Evolutionary conservation across 441 rosid species (phyloP), one percentile per base, ranked within the genome.

Genomic region (Cnidoscolus chayamansa): DNA sequence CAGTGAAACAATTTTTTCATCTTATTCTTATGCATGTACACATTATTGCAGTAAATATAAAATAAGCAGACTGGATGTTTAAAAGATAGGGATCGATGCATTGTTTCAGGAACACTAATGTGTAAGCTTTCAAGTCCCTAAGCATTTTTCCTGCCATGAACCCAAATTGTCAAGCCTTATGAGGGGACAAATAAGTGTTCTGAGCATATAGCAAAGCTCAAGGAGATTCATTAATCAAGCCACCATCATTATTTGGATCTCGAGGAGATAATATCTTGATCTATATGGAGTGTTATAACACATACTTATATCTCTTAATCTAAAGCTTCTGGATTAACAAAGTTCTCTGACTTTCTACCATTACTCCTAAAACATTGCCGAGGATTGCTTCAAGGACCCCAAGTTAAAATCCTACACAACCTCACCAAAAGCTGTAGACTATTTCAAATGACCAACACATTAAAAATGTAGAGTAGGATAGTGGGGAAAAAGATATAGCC

Each of bases 81-180:
- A 48, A 31, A 70, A 25, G 15, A 60, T 48, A 30, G 56, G 47
- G 17, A 15, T 59, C 13, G 37, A 59, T 70, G 57, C 66, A 70
- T 45, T 55, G 20, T 40, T 68, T 19, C 37, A 67, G 6, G 40
- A 7, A 20, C 11, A 37, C 31, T 17, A 68, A 19, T 19, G 20
- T 20, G 5, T 55, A 54, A 68, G 51, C 31, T 55, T 68, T 55
- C 51, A 68, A 55, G 17, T 55, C 20, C 13, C 2, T 68, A 37
- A 7, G 17, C n/a, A 12, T 5, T 8, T 9, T 56, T 17, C 64
- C 64, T 12, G 19, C 30, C n/a, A 59, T 30, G 63, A 59, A 58
- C 40, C 43, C 10, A 58, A 59, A 59, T 31, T 59, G 1, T 12
- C 40, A 31, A 3, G 16, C n/a, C 7, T 30, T 12, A 19, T 59